Conservation (phyloP, 805 yeast genomes). For the Saccharomycopsis microspora region DNA sequence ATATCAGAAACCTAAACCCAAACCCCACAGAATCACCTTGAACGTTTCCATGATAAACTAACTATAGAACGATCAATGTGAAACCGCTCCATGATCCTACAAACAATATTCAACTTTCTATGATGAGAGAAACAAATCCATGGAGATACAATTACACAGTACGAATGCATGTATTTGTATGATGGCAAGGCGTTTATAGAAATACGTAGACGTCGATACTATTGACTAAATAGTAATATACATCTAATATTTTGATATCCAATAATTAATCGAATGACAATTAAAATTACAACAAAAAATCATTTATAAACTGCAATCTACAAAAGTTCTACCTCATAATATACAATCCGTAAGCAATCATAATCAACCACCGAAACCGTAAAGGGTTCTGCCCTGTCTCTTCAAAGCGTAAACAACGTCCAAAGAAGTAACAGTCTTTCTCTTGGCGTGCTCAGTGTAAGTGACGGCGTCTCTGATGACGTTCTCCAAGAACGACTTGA, state of each 20-base stretch:
- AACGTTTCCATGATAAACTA: no score
- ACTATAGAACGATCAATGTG: no score
- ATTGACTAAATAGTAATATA: neutral
- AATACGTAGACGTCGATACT: neutral
- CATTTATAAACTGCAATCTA: neutral
- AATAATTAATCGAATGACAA: neutral
- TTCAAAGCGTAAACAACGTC: constrained; percentile 98
- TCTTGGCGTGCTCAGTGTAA: constrained; percentile 99
- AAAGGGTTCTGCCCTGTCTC: constrained; percentile 99
- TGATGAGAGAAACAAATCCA: no score
- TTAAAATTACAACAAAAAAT: constrained; percentile 1
- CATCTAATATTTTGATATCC: neutral
- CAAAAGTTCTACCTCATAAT: neutral
- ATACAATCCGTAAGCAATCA: neutral
- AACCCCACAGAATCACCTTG: no score
- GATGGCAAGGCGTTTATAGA: no score
- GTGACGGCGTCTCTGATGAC: constrained; percentile 99
- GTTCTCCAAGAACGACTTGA: constrained; percentile 90
- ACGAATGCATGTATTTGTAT: no score
- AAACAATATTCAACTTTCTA: no score
- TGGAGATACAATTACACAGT: no score
- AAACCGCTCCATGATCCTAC: no score
- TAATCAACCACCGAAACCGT: constrained; percentile 97
- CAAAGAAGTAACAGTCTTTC: constrained; percentile 98
- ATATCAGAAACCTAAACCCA: no score